Evolutionary conservation across 345 rosid genomes (phyloP), one percentile per base, ranked within the genome.

Genomic region (Citrus sp.): DNA sequence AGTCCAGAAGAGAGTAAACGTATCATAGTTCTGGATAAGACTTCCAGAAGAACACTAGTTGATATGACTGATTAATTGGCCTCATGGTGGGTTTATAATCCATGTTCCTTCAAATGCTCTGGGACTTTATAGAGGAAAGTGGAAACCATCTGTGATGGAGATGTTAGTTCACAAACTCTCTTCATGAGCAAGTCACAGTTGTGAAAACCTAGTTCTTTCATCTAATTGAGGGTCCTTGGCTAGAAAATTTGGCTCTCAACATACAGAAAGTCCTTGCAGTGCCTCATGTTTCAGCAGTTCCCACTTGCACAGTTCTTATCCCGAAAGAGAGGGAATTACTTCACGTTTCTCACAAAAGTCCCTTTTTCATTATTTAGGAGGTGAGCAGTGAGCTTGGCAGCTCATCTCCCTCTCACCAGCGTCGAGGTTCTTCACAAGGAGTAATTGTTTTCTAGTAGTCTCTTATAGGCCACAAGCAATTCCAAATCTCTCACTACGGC

Each of bases 401-500:
- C 80, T 66, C 34, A 32, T 67, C 84, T 65, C 79, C 68, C 74
- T 77, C 81, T 68, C 79, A 72, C 79, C 86, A 58, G 74, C 40
- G 38, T 77, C 46, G 35, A 77, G 63, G 67, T 79, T 82, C 66
- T 79, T 25, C 18, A 46, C 18, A 46, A 81, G 70, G 69, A 77
- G 78, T 72, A 76, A 76, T 78, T 59, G 76, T 68, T 61, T 65
- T 64, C 69, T 65, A 56, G 54, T 34, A 61, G 25, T n/a, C 37
- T 38, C 73, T 60, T n/a, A 22, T 16, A 18, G 67, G 54, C 35
- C 62, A 46, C 6, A 49, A 35, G 51, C 65, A 67, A 64, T 19
- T 38, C 60, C 28, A 67, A n/a, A 76, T 65, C 51, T 55, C 30
- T 73, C 51, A 69, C 4, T 49, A 25, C 30, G 34, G 42, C 60